phyloP scores from a whole-genome alignment of 768 basidiomycete species.

The Gymnopilus dilepis region DNA sequence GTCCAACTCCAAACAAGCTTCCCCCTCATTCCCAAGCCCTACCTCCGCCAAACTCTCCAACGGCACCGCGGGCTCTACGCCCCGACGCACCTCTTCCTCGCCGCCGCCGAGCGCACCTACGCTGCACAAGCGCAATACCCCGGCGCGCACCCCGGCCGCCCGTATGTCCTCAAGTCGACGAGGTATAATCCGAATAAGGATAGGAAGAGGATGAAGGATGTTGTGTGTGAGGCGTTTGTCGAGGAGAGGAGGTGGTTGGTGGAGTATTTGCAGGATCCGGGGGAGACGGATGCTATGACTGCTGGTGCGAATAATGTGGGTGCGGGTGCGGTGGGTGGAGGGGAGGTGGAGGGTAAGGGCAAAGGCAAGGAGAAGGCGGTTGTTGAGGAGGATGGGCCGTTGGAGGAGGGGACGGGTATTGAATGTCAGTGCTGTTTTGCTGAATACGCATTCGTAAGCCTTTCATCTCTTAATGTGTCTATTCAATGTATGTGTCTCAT shows the following conservation, averaged over 20 bases:
- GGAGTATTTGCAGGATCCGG: constrained; percentile 29
- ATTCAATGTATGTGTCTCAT: neutral
- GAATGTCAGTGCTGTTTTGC: constrained; percentile 92
- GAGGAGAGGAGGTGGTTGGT: constrained; percentile 54
- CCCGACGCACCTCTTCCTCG: constrained; percentile 62
- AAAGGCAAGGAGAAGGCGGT: constrained; percentile 35
- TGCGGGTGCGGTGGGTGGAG: constrained; percentile 2
- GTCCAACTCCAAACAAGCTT: constrained; percentile 54
- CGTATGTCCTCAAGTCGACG: constrained; percentile 42
- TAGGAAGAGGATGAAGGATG: constrained; percentile 37
- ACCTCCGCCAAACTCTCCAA: constrained; percentile 52
- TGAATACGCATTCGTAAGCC: constrained; percentile 68
- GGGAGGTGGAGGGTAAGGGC: constrained; percentile 24
- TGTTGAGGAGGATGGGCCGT: constrained; percentile 46
- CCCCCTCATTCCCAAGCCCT: constrained; percentile 58
- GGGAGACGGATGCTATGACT: constrained; percentile 8
- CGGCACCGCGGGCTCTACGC: constrained; percentile 59
- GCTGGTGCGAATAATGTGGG: too few relatives aligned
- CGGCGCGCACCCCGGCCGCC: constrained; percentile 26
- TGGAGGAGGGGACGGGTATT: constrained; percentile 62
- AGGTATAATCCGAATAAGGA: constrained; percentile 40
- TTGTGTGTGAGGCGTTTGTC: constrained; percentile 52
- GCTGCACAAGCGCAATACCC: neutral
- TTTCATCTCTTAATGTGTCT: neutral
- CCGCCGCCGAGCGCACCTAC: constrained; percentile 36